Evolutionary conservation across 2,329 filamentous ascomycete species (phyloP), one percentile per base, ranked within the genome.

Genomic region (Talaromyces rugulosus): DNA sequence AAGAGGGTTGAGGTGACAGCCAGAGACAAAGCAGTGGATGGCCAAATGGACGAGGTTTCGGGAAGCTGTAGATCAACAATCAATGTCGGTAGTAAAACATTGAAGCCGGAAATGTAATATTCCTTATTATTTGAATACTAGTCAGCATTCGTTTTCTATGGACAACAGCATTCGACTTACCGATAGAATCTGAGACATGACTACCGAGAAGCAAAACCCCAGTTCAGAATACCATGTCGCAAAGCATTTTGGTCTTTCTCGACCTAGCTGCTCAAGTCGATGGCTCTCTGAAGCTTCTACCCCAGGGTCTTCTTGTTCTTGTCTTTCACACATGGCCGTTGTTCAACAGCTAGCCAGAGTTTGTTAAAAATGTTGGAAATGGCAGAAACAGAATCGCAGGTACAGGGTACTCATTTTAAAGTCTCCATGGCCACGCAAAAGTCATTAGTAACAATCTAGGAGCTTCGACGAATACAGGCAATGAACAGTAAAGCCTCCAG

Each of bases 31-130:
- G 80, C 80, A 27, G 75, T 82, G 0, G 82, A 78, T 1, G 82
- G 82, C 82, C 82, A 84, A 56, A 82, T 82, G 1, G 77, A 77
- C 5, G 88, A 86, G 42, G 87, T 84, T 52, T 87, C 82, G 0
- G 89, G 85, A 47, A 95, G 92, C 44, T 85, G 60, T 4, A 95
- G 81, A 1, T 85, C 81, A 11, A 74, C 70, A 11, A 85, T 79
- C 3, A 95, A 73, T 0, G 85, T 85, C 0, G 91, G 90, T 0
- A 93, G 75, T 30, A 94, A 76, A 63, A 87, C 78, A 62, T 82
- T 85, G 69, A 93, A 95, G 34, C 91, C 91, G 54, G 87, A 89
- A 57, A 94, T 84, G 70, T 89, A 89, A 74, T 88, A 93, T 76
- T 93, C 90, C 81, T 85, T 63, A 9, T 34, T 7, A 62, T 12